phyloP scores from a whole-genome alignment of 768 basidiomycete genomes.

The Mycena leptocephala region DNA sequence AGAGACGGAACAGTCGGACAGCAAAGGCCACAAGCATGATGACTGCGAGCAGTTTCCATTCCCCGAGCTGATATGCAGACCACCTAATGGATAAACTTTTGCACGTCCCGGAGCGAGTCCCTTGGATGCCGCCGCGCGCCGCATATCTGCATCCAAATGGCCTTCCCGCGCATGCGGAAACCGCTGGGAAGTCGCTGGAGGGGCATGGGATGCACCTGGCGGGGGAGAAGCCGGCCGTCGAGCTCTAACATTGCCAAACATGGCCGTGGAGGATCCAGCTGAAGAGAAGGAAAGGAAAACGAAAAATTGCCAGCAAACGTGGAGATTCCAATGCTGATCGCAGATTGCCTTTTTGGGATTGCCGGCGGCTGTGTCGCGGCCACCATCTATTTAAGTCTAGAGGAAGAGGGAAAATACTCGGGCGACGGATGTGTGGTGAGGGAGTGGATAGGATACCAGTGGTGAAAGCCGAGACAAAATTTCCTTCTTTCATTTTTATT shows the following conservation, averaged over 20 bases:
- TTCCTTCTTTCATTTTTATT: no score
- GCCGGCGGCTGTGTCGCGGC: neutral
- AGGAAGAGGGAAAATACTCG: no score
- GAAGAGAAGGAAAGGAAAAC: neutral
- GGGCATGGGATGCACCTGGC: conserved; percentile 57
- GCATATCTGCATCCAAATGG: conserved; percentile 82
- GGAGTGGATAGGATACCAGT: no score
- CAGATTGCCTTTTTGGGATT: neutral
- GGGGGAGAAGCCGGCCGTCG: conserved; percentile 82
- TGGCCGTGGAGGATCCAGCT: conserved; percentile 25
- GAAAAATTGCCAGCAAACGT: conserved; percentile 25
- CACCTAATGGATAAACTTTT: conserved; percentile 68
- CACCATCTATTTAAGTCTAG: no score
- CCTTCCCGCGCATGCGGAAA: conserved; percentile 79
- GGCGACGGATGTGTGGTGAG: no score
- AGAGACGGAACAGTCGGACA: conserved; percentile 92
- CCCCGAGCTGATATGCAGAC: conserved; percentile 78
- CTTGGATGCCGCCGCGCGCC: conserved; percentile 79
- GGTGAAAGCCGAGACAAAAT: no score
- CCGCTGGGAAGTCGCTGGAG: conserved; percentile 61
- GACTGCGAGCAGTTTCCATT: conserved; percentile 82
- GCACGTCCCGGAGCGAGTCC: conserved; percentile 70
- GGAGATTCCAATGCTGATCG: conserved; percentile 4
- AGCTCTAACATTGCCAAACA: conserved; percentile 74
- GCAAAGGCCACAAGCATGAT: conserved; percentile 79